A percentile compares a stretch with the other conserved stretches of the same genome.
Conservation (phyloP, 352 stramenopile genomes). For the Globisporangium splendens region DNA sequence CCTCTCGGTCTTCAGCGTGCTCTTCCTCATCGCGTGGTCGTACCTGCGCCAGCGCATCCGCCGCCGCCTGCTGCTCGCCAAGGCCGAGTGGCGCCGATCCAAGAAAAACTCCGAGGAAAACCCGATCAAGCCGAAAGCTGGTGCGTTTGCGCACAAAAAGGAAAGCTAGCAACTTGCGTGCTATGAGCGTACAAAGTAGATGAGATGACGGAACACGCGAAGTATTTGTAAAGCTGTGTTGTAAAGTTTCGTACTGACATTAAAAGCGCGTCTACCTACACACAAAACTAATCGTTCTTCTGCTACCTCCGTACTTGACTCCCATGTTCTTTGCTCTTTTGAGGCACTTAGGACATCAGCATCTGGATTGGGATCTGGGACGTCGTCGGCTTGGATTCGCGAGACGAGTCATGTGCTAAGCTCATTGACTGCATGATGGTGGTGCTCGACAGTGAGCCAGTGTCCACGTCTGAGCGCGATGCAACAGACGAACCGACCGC, state of each 20-base stretch:
- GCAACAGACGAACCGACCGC: constrained; percentile 16
- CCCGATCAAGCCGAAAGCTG: constrained; percentile 34
- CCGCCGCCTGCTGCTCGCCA: constrained; percentile 77
- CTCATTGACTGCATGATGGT: neutral
- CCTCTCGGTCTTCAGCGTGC: constrained; percentile 57
- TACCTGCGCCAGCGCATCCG: constrained; percentile 83
- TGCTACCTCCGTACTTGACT: neutral
- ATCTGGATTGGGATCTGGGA: constrained; percentile 64
- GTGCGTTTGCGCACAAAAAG: constrained; percentile 62
- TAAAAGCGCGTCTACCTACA: neutral
- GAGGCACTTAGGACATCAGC: constrained; percentile 50
- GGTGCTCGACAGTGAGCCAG: neutral
- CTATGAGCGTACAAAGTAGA: too few species aligned
- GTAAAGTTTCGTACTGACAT: too few species aligned
- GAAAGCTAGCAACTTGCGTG: constrained; percentile 24
- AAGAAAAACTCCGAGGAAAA: constrained; percentile 69
- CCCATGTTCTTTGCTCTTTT: neutral
- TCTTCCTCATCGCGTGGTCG: constrained; percentile 80
- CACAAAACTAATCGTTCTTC: neutral
- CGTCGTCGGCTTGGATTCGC: neutral
- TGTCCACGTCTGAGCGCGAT: neutral
- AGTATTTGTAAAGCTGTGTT: too few species aligned
- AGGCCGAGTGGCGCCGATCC: constrained; percentile 87
- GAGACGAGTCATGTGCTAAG: neutral
- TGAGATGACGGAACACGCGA: neutral